These are phyloP conservation scores for Phytophthora tubulina DNA, from an alignment of 352 stramenopile genomes.

Conservation along the genomic window DNA sequence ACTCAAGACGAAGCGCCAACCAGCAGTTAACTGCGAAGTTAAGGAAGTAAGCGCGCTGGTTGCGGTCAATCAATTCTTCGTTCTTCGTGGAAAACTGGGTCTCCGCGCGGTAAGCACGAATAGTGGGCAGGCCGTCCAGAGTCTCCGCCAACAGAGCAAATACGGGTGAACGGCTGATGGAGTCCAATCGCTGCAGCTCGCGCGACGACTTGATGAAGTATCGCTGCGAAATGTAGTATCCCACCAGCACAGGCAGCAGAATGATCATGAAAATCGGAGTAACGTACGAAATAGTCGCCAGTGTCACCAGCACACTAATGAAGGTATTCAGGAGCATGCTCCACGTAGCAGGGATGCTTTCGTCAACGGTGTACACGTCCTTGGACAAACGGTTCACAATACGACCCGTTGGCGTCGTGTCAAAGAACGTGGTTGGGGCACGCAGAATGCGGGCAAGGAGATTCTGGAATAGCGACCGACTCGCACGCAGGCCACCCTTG, in stretches of 20 bases:
- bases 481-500: conserved; percentile 64
- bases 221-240: conserved; percentile 82
- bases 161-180: conserved; percentile 93
- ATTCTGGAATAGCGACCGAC: conserved; percentile 63
- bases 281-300: conserved; percentile 77
- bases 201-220: conserved; percentile 94
- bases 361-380: conserved; percentile 83
- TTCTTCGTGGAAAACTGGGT: conserved; percentile 64
- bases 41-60: conserved; percentile 80
- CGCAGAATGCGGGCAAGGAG: conserved; percentile 93
- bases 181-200: conserved; percentile 97
- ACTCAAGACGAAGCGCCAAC: conserved; percentile 80
- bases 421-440: conserved; percentile 82
- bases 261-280: conserved; percentile 79
- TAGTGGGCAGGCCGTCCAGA: conserved; percentile 95
- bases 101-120: conserved; percentile 85
- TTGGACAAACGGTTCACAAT: conserved; percentile 86
- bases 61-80: conserved; percentile 63
- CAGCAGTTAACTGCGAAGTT: conserved; percentile 84
- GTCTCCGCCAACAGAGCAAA: conserved; percentile 96
- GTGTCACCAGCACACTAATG: conserved; percentile 69
- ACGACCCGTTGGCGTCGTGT: conserved; percentile 81
- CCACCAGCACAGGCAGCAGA: conserved; percentile 72
- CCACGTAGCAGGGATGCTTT: conserved; percentile 75
- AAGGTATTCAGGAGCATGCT: conserved; percentile 78